Evolutionary conservation across 805 yeast species (phyloP), one percentile per base, ranked within the genome.

Genomic region (Scheffersomyces stipitis): DNA sequence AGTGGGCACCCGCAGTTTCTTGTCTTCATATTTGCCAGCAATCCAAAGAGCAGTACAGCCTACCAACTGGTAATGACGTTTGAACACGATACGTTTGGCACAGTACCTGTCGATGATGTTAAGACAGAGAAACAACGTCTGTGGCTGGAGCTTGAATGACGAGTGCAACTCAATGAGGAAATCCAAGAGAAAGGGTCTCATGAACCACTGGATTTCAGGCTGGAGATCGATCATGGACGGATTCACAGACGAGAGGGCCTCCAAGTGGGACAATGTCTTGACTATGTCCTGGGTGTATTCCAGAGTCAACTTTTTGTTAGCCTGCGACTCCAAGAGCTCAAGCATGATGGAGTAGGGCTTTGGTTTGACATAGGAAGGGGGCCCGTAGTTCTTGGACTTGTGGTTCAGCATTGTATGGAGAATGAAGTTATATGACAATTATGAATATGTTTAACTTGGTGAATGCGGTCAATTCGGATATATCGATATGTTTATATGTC

Each of bases 1-100:
- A 3, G 79, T 75, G 16, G 83, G 83, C 4, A 78, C 80, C 37
- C 82, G 61, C 32, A 71, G 65, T 54, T 78, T 78, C 50, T 78
- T 78, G 49, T 78, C 83, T 52, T 78, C 83, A 52, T 76, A 78
- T 51, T 69, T 68, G 30, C 66, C 70, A 18, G 76, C 73, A 30
- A 71, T 68, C 73, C 71, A 71, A 33, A 66, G 63, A 15, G 73
- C 73, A 23, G 72, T 69, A 51, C 72, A 69, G 4, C 72, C 74
- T 17, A 69, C 76, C 42, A 67, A 55, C 51, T 67, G 76, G 48
- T 68, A 71, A 52, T 67, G 75, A 42, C 73, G 59, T 51, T 69
- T 69, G 50, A 69, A 69, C 14, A 69, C 75, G 15, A 69, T 66
- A 40, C 75, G 51, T 44, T 67, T 67, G 29, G 74, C 64, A 42